Percentiles rank a stretch among this genome's conserved stretches.
Conservation (phyloP, 164 flowering plant species). For the Amborella trichopoda region DNA sequence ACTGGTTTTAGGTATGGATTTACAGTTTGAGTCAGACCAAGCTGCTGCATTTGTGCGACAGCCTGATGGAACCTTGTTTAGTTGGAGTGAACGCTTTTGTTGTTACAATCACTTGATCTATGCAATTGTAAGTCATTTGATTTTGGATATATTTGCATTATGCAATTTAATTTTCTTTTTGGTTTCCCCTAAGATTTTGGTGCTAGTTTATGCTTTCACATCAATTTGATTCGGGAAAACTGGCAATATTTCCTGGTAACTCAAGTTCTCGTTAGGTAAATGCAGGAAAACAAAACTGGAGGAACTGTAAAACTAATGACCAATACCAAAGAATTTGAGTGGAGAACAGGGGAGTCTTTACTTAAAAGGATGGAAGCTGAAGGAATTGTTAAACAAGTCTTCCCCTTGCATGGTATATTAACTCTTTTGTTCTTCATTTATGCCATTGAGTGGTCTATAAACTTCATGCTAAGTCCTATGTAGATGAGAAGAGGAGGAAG, state of each 20-base stretch:
- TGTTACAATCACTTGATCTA: conserved; percentile 68
- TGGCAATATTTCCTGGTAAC: no score
- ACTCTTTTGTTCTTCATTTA: conserved; percentile 4
- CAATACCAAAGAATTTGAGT: conserved; percentile 29
- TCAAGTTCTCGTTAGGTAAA: no score
- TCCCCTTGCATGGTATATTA: conserved; percentile 81
- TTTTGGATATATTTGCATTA: not conserved
- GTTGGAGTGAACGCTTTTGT: conserved; percentile 83
- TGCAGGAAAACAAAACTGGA: conserved; percentile 47
- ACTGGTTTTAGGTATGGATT: conserved; percentile 64
- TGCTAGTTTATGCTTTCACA: not conserved
- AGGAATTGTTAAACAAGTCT: conserved; percentile 61
- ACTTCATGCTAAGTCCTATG: conserved; percentile 1
- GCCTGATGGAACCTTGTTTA: conserved; percentile 87
- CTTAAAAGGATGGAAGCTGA: conserved; percentile 42
- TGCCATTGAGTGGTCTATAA: conserved; percentile 5
- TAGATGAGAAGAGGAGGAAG: conserved; percentile 77
- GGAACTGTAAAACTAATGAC: conserved; percentile 23
- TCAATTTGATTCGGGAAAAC: no score
- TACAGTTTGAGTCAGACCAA: conserved; percentile 83
- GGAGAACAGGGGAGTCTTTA: conserved; percentile 64
- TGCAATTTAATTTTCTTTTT: not conserved
- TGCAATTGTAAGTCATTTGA: conserved; percentile 55
- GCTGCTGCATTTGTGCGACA: conserved; percentile 70
- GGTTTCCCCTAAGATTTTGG: not conserved